Evolutionary conservation across 139 green algal genomes (phyloP).

Genomic region (Chlorella sp.): DNA sequence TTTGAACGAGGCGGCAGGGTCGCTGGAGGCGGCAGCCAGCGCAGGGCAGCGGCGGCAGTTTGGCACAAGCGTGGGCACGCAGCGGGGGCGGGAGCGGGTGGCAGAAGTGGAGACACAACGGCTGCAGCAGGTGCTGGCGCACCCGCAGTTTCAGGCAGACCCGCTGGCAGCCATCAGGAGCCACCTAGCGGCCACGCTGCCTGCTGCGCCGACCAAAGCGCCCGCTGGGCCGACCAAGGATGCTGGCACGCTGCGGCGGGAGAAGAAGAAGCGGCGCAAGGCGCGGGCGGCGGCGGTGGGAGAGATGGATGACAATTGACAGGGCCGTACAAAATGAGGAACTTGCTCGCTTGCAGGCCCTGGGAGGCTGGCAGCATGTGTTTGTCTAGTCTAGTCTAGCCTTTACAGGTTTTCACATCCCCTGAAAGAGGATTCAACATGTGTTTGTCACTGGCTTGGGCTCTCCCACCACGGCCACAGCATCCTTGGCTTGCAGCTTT

Average conservation of each 20-base stretch:
- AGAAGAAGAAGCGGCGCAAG: slow-evolving; percentile 36
- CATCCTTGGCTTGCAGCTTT: too few relatives aligned
- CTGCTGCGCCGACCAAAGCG: slow-evolving; percentile 33
- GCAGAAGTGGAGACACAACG: slow-evolving; percentile 42
- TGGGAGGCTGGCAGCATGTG: too few relatives aligned
- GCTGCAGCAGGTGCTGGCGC: slow-evolving; percentile 52
- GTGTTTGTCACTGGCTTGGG: too few relatives aligned
- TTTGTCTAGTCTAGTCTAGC: too few relatives aligned
- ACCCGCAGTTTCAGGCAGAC: slow-evolving; percentile 60
- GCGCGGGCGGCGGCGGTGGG: neutral
- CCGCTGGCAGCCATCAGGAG: slow-evolving; percentile 55
- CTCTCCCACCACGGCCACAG: too few relatives aligned
- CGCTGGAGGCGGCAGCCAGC: neutral
- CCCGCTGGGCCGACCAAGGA: neutral
- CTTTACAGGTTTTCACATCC: too few relatives aligned
- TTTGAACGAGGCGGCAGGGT: slow-evolving; percentile 6
- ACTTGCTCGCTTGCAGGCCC: too few relatives aligned
- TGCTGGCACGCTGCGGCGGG: neutral
- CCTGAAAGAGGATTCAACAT: too few relatives aligned
- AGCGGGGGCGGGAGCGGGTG: slow-evolving; percentile 19
- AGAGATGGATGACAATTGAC: slow-evolving; percentile 26
- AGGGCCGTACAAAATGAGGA: neutral
- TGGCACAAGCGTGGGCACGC: slow-evolving; percentile 11
- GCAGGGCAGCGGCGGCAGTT: slow-evolving; percentile 5
- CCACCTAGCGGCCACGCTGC: slow-evolving; percentile 60